phyloP scores from a whole-genome alignment of 108 stramenopile species.

The Skeletonema tropicum region DNA sequence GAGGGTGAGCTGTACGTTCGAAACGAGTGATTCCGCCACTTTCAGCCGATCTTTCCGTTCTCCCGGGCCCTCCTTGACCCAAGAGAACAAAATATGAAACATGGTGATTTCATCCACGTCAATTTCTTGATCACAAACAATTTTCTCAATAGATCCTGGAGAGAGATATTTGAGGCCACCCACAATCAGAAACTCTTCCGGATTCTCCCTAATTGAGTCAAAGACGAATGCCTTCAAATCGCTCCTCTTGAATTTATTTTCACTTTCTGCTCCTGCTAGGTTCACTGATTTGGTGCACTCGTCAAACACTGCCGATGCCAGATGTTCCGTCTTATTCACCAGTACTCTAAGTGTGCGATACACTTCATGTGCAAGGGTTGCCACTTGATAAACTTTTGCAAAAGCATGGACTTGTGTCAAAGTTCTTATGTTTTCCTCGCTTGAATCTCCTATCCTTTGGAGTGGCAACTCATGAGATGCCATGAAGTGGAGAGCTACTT shows the following conservation, averaged over 20 bases:
- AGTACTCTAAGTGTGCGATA: slow-evolving; percentile 11
- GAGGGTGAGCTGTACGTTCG: slow-evolving; percentile 7
- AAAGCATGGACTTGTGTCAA: slow-evolving; percentile 23
- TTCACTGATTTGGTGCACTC: slow-evolving; percentile 15
- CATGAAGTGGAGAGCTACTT: slow-evolving; percentile 17
- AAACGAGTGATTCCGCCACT: slow-evolving; percentile 3
- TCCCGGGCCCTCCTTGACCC: slow-evolving; percentile 1
- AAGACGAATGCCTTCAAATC: slow-evolving; percentile 6
- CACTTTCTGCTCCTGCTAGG: slow-evolving; percentile 5
- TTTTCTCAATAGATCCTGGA: slow-evolving; percentile 7
- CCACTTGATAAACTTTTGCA: slow-evolving; percentile 7
- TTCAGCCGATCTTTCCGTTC: background rate
- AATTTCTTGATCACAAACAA: slow-evolving; percentile 8
- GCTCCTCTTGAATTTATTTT: background rate
- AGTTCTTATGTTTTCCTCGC: slow-evolving; percentile 9
- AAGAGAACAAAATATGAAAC: slow-evolving; percentile 8
- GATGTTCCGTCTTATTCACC: slow-evolving; percentile 14
- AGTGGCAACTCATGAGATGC: slow-evolving; percentile 17
- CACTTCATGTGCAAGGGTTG: slow-evolving; percentile 11
- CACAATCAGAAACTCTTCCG: slow-evolving; percentile 6
- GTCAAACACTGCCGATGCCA: slow-evolving; percentile 22
- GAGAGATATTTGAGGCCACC: background rate
- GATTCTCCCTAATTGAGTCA: slow-evolving; percentile 7
- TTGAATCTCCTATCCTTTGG: background rate
- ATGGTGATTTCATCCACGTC: slow-evolving; percentile 18